A percentile compares a stretch with the other conserved stretches of the same genome.
These are phyloP conservation scores for Fusarium incarnatum DNA, from an alignment of 2,329 filamentous ascomycete genomes.

Conservation along the genomic window DNA sequence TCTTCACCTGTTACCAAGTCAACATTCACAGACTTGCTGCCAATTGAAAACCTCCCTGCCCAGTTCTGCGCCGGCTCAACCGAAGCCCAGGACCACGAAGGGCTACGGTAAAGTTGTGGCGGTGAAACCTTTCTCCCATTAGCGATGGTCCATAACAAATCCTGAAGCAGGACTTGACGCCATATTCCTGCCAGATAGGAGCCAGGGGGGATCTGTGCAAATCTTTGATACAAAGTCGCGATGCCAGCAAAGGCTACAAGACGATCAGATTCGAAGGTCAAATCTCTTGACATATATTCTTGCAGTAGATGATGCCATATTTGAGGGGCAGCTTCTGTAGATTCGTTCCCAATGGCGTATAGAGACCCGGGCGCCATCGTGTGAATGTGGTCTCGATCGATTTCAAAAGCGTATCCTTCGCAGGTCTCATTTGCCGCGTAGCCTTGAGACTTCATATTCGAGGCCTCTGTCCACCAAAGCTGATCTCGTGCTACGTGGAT, in stretches of 20 bases:
- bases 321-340: neutral
- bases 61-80: conserved; percentile 18
- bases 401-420: conserved; percentile 24
- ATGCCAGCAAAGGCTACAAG: conserved; percentile 35
- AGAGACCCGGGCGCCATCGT: conserved; percentile 19
- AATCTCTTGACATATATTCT: conserved; percentile 28
- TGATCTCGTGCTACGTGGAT: conserved; percentile 36
- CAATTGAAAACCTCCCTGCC: conserved; percentile 12
- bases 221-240: conserved; percentile 21
- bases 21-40: conserved; percentile 6
- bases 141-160: conserved; percentile 25
- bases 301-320: conserved; percentile 28
- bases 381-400: conserved; percentile 2
- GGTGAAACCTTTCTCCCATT: conserved; percentile 32
- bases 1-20: conserved; percentile 8
- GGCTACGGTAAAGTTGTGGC: conserved; percentile 33
- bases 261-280: conserved; percentile 36
- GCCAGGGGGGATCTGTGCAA: conserved; percentile 5
- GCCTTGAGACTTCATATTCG: conserved; percentile 18
- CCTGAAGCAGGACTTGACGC: conserved; percentile 24
- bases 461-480: conserved; percentile 36
- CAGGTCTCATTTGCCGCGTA: conserved; percentile 36
- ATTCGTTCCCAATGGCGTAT: conserved; percentile 12
- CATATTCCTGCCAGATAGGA: conserved; percentile 34
- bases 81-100: conserved; percentile 40